A percentile compares a stretch with the other conserved stretches of the same genome.
phyloP scores from a whole-genome alignment of 495 filamentous ascomycete species.

The Copromyces sp. region DNA sequence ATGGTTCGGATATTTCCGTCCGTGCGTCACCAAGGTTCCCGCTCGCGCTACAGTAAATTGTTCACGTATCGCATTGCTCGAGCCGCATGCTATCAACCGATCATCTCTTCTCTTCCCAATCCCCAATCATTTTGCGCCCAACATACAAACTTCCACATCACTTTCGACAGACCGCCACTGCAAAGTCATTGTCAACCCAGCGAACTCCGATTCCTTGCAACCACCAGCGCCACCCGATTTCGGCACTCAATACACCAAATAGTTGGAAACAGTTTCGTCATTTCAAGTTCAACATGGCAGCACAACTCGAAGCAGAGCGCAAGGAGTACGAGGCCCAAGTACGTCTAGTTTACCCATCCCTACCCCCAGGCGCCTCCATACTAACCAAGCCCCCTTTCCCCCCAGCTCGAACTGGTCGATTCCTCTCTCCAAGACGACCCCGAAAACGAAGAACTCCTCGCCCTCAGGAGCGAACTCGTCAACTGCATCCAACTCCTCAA shows the following conservation, averaged over 20 bases:
- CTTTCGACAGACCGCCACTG: neutral
- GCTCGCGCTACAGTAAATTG: neutral
- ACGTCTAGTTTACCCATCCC: constrained; percentile 5
- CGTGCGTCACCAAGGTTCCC: neutral
- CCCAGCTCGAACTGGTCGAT: constrained; percentile 71
- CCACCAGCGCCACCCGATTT: neutral
- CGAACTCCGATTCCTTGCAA: neutral
- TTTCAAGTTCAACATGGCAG: constrained; percentile 13
- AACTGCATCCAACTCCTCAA: constrained; percentile 71
- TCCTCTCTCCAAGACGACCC: constrained; percentile 71
- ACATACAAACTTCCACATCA: neutral
- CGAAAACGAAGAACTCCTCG: constrained; percentile 69
- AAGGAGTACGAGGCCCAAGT: constrained; percentile 82
- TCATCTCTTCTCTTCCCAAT: neutral
- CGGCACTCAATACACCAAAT: neutral
- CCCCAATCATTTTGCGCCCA: neutral
- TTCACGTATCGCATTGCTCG: neutral
- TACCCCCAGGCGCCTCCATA: constrained; percentile 4
- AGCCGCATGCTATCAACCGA: neutral
- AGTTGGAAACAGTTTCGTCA: neutral
- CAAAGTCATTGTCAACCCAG: neutral
- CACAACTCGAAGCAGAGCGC: constrained; percentile 60
- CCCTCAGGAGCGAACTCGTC: constrained; percentile 72
- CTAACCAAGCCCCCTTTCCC: constrained; percentile 1
- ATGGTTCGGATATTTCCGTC: neutral